Base-by-base conservation (phyloP, 257 asterid genomes). In the Jasminum sambac region DNA sequence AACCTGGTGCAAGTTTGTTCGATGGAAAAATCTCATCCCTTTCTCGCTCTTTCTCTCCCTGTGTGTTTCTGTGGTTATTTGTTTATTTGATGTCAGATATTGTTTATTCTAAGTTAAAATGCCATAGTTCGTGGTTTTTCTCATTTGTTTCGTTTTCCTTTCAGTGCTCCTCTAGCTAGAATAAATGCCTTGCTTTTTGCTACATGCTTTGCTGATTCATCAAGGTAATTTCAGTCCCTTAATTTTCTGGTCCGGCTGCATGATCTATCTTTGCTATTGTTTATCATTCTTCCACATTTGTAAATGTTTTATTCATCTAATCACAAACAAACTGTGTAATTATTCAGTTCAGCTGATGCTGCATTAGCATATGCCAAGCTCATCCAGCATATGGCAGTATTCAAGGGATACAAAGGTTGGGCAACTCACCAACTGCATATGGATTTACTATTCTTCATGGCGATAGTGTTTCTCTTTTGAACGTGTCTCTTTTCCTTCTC, bases 351-450 rank as follows among this genome's bases (percentile, higher is more conserved):
- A 58, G 88, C 88, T 64, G 96, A 95, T 84, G 80, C 82, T 74
- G 90, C 92, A 23, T 81, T 95, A 75, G 96, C 98, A 39, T 89
- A 91, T 84, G 82, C 96, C 71, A 91, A 95, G 83, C 95, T 95
- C 72, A 87, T 95, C 82, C 96, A 95, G 75, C 89, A 95, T 82
- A 70, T 91, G 84, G 96, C 96, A 34, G 81, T 83, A 67, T 83
- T 83, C 74, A 91, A 91, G 79, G 99, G 99, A 74, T 88, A 91
- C 83, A 80, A 65, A 95, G 97, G 98, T 93, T 62, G 71, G 80
- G 41, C 69, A 77, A 48, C 38, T 76, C 42, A 63, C 63, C 58
- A 24, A 43, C 14, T 40, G 38, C 72, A 69, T 69, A 10, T 23
- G 38, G 64, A 67, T 55, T 72, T 71, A 30, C 55, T 23, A 36